These are phyloP conservation scores for Leptographium flavum DNA, from an alignment of 2,329 filamentous ascomycete genomes.

Conservation along the genomic window DNA sequence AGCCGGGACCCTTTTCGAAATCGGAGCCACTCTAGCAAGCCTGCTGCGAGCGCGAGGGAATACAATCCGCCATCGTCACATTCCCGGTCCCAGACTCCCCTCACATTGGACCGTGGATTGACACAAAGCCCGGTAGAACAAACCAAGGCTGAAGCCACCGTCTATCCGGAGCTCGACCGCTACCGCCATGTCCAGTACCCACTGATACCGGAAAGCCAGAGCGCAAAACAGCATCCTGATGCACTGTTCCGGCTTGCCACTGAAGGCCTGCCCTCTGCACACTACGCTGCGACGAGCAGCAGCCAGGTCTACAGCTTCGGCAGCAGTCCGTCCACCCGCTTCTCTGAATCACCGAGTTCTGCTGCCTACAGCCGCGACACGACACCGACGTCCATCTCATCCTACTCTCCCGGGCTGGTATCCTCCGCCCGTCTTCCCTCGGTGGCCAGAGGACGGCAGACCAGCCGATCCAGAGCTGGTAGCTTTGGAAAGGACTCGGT, in stretches of 20 bases:
- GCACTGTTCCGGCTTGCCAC: constrained; percentile 44
- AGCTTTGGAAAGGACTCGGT: constrained; percentile 41
- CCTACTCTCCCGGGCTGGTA: constrained; percentile 53
- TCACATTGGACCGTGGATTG: constrained; percentile 26
- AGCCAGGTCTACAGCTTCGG: constrained; percentile 46
- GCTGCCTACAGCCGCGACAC: constrained; percentile 63
- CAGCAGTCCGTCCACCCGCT: constrained; percentile 59
- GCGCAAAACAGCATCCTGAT: constrained; percentile 23
- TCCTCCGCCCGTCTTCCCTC: constrained; percentile 30
- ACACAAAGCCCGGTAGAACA: constrained; percentile 30
- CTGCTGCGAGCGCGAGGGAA: constrained; percentile 21
- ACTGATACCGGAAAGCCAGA: constrained; percentile 7
- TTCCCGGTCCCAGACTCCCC: constrained; percentile 21
- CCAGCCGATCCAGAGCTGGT: constrained; percentile 39
- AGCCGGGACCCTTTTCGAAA: constrained; percentile 1
- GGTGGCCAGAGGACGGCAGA: constrained; percentile 32
- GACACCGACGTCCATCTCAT: constrained; percentile 65
- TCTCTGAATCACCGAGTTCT: constrained; percentile 56
- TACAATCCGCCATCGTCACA: constrained; percentile 29
- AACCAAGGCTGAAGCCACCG: constrained; percentile 26
- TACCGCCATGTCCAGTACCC: constrained; percentile 35
- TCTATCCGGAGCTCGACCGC: constrained; percentile 47
- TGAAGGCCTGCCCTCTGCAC: constrained; percentile 45
- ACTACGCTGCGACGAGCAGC: constrained; percentile 44
- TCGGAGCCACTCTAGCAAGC: constrained; percentile 18